phyloP scores from a whole-genome alignment of 2,329 filamentous ascomycete genomes.

The Aspergillus awamori region DNA sequence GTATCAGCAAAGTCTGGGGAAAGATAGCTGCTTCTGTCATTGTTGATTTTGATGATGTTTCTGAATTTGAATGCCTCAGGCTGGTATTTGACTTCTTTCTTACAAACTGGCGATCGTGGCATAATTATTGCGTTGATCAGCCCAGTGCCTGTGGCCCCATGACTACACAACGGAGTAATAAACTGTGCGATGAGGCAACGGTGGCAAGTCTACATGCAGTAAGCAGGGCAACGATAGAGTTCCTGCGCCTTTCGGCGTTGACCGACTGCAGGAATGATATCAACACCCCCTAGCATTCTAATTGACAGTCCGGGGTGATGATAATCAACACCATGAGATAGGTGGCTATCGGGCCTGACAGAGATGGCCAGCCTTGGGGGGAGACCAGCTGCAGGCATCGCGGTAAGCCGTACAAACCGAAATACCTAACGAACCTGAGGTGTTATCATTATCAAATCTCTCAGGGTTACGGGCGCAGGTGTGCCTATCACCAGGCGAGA shows the following conservation, averaged over 20 bases:
- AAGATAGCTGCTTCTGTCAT: conserved; percentile 1
- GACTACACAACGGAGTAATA: neutral
- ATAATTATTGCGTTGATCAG: neutral
- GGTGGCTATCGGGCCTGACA: neutral
- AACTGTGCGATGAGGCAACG: neutral
- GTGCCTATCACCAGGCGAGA: conserved; percentile 16
- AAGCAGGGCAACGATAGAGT: neutral
- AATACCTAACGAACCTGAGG: conserved; percentile 6
- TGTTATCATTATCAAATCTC: conserved; percentile 14
- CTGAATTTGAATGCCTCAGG: too few species aligned
- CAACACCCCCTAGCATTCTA: neutral
- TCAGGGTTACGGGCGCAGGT: conserved; percentile 1
- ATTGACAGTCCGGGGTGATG: neutral
- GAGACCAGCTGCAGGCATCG: neutral
- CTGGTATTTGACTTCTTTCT: neutral
- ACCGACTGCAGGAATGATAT: conserved; percentile 1
- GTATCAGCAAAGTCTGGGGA: conserved; percentile 11
- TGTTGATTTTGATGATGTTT: neutral
- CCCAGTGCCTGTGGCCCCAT: neutral
- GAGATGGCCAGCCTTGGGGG: neutral
- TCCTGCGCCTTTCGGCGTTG: neutral
- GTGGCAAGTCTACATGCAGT: neutral
- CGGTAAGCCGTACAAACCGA: neutral
- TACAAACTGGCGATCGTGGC: neutral
- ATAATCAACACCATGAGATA: neutral